phyloP scores from a whole-genome alignment of 176 grass and related monocot genomes.

The Bolboschoenus planiculmis region DNA sequence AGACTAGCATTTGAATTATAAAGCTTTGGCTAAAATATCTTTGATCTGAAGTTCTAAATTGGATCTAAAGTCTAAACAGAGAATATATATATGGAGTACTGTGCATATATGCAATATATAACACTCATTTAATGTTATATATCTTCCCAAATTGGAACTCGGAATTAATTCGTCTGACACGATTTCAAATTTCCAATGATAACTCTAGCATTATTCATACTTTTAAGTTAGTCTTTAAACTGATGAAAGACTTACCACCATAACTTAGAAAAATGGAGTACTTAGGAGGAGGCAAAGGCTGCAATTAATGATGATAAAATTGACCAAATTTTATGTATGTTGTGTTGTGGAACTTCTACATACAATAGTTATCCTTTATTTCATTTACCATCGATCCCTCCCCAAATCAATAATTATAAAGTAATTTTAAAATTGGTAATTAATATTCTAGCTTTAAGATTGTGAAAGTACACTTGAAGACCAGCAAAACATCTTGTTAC shows the following conservation, averaged over 20 bases:
- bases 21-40: no score
- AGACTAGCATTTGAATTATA: not conserved
- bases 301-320: not conserved
- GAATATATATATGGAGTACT: not conserved
- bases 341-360: not conserved
- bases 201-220: not conserved
- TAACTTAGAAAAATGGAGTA: not conserved
- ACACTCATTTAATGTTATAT: not conserved
- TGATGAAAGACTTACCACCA: not conserved
- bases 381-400: not conserved
- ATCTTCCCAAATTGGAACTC: no score
- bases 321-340: slow-evolving; percentile 3
- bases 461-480: not conserved
- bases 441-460: not conserved
- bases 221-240: not conserved
- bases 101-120: not conserved
- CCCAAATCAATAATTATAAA: not conserved
- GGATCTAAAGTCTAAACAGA: not conserved
- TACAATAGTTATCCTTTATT: not conserved
- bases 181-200: not conserved
- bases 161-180: no score
- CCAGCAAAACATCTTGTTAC: not conserved
- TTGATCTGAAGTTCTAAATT: not conserved
- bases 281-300: not conserved
- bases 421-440: not conserved